Base-by-base conservation (phyloP, 805 yeast species). In the Phaffomyces antillensis region DNA sequence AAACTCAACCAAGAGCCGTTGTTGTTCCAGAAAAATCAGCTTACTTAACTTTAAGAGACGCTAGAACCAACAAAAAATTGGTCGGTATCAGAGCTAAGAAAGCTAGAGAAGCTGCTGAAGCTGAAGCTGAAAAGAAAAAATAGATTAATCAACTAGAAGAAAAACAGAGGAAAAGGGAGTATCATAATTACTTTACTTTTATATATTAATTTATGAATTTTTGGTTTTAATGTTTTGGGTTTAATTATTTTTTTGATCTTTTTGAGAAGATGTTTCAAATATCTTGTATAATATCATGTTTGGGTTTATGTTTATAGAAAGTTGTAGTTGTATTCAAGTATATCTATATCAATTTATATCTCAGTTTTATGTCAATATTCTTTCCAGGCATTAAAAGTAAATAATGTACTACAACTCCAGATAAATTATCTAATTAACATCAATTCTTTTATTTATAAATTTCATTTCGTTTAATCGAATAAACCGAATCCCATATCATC, bases 121-220 rank as follows among this genome's bases (percentile, higher is more conserved):
- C 97, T 71, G 98, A 90, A 79, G 96, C 95, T 77, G 96, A 89
- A 66, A 89, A 89, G 90, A 89, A 89, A 87, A 88, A 88, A 83
- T 87, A 86, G 43, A 37, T 32, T 11, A 32, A 32, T 39, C 33
- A 16, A 31, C 16, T 23, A 23, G 18, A 17, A 26, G 2, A 18
- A 10, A 39, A 39, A 28, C 12, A 86, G 41, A 37, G 17, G 26
- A 11, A 15, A n/a, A 23, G n/a, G 18, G 12, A 33, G 12, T 9
- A 34, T 16, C 17, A 11, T 34, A 16, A 16, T 16, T 17, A 17
- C 17, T 34, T 34, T 35, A 34, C 18, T 34, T 18, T 18, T 11
- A 18, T 30, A 17, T 23, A 15, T 41, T 24, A 40, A 33, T 44
- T 20, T 37, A 30, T 42, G 40, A 30, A 24, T 39, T 37, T 13